phyloP scores from a whole-genome alignment of 768 basidiomycete genomes.

The Amanita exitialis region DNA sequence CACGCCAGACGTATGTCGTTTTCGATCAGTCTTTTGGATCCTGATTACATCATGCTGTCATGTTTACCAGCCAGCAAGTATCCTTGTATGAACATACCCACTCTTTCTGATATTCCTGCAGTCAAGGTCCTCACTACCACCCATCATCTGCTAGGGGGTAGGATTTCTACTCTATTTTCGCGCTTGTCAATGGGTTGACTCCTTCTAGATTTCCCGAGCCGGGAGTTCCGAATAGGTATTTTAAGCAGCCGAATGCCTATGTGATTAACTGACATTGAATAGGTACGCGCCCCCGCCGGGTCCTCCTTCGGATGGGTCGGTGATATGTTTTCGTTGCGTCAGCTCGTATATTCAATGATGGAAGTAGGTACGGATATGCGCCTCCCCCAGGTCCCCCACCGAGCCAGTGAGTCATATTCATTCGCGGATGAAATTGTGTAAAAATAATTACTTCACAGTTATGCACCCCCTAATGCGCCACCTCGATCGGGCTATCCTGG shows the following conservation, averaged over 20 bases:
- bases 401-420: constrained; percentile 12
- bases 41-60: constrained; percentile 8
- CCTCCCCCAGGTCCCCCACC: constrained; percentile 19
- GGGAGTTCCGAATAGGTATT: background rate
- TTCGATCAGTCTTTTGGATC: constrained; percentile 11
- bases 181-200: no score
- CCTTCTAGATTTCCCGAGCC: background rate
- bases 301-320: constrained; percentile 11
- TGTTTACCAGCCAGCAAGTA: no score
- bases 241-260: no score
- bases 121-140: no score
- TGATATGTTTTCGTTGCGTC: background rate
- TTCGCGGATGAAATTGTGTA: constrained; percentile 8
- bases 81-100: no score
- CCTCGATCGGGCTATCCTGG: background rate
- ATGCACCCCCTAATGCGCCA: background rate
- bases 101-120: no score
- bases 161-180: no score
- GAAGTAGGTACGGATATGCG: constrained; percentile 12
- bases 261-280: background rate
- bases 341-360: background rate
- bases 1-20: constrained; percentile 9
- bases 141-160: no score
- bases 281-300: constrained; percentile 19
- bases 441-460: constrained; percentile 11